These are phyloP conservation scores for Stagonosporopsis vannaccii DNA, from an alignment of 2,329 filamentous ascomycete species.

Conservation along the genomic window DNA sequence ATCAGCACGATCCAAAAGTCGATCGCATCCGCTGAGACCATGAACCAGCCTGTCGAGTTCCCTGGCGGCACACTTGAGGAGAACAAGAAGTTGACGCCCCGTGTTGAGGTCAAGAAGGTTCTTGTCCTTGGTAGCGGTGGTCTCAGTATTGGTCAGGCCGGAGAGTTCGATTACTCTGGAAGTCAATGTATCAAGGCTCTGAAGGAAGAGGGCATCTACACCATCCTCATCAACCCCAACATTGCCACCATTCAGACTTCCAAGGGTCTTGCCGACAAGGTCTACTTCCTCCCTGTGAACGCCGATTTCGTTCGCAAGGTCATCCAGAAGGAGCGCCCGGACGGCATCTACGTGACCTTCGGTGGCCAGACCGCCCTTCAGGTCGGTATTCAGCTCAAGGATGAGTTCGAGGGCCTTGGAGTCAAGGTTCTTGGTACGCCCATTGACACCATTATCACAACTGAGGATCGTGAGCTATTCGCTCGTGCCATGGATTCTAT, in stretches of 20 bases:
- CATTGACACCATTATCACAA: slow-evolving; percentile 98
- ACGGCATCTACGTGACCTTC: slow-evolving; percentile 97
- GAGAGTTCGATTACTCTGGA: slow-evolving; percentile 98
- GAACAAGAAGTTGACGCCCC: slow-evolving; percentile 77
- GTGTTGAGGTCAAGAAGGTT: slow-evolving; percentile 90
- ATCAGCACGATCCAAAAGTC: slow-evolving; percentile 81
- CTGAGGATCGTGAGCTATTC: slow-evolving; percentile 96
- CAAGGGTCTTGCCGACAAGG: slow-evolving; percentile 96
- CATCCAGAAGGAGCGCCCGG: slow-evolving; percentile 90
- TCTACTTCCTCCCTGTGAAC: slow-evolving; percentile 97
- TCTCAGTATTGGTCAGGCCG: slow-evolving; percentile 95
- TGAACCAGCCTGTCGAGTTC: slow-evolving; percentile 80
- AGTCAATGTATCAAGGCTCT: slow-evolving; percentile 98
- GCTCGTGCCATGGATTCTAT: slow-evolving; percentile 98
- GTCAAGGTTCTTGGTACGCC: slow-evolving; percentile 95
- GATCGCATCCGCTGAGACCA: slow-evolving; percentile 69
- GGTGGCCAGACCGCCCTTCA: slow-evolving; percentile 97
- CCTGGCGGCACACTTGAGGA: slow-evolving; percentile 83
- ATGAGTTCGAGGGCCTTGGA: slow-evolving; percentile 91
- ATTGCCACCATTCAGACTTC: slow-evolving; percentile 99
- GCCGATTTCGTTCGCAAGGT: slow-evolving; percentile 98
- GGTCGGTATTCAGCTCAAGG: slow-evolving; percentile 96
- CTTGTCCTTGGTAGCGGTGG: slow-evolving; percentile 93
- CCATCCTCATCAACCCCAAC: slow-evolving; percentile 97
- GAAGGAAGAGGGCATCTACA: slow-evolving; percentile 98